Conservation (phyloP, 2,329 filamentous ascomycete species). For the Aaosphaeria arxii region DNA sequence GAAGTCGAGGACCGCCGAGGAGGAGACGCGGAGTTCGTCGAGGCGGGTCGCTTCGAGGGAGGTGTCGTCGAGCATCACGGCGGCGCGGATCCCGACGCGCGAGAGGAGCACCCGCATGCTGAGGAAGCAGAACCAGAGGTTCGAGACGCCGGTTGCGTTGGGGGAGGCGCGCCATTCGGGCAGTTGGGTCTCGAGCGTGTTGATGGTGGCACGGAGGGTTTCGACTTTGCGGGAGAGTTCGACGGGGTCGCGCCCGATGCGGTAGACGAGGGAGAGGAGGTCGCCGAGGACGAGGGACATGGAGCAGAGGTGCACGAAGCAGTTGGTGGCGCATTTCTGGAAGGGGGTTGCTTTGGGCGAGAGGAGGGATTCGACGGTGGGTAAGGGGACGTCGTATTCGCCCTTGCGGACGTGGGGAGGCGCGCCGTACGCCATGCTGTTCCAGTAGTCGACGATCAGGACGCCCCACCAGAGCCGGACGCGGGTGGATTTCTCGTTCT, state of each 20-base stretch:
- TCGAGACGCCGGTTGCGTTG: constrained; percentile 30
- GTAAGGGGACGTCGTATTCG: constrained; percentile 56
- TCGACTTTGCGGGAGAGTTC: constrained; percentile 26
- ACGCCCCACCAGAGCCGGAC: constrained; percentile 58
- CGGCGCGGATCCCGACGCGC: constrained; percentile 31
- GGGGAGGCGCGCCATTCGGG: constrained; percentile 32
- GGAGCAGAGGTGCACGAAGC: constrained; percentile 53
- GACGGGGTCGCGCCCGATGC: constrained; percentile 26
- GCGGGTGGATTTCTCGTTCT: constrained; percentile 50
- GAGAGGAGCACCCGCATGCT: constrained; percentile 39
- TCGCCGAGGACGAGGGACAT: constrained; percentile 45
- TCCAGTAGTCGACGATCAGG: constrained; percentile 56
- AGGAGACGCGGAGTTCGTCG: constrained; percentile 48
- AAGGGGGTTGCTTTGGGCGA: constrained; percentile 32
- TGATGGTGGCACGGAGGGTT: constrained; percentile 30
- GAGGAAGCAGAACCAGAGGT: constrained; percentile 41
- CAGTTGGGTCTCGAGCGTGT: constrained; percentile 31
- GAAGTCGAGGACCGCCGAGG: constrained; percentile 50
- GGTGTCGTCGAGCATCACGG: constrained; percentile 22
- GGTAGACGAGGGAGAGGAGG: constrained; percentile 38
- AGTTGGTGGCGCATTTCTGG: constrained; percentile 47
- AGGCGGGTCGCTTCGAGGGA: constrained; percentile 28
- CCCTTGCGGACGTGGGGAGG: constrained; percentile 52
- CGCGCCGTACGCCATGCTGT: constrained; percentile 55
- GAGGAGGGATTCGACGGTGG: constrained; percentile 43